These are phyloP conservation scores for Nothophytophthora sp. DNA, from an alignment of 352 stramenopile species.

Conservation along the genomic window DNA sequence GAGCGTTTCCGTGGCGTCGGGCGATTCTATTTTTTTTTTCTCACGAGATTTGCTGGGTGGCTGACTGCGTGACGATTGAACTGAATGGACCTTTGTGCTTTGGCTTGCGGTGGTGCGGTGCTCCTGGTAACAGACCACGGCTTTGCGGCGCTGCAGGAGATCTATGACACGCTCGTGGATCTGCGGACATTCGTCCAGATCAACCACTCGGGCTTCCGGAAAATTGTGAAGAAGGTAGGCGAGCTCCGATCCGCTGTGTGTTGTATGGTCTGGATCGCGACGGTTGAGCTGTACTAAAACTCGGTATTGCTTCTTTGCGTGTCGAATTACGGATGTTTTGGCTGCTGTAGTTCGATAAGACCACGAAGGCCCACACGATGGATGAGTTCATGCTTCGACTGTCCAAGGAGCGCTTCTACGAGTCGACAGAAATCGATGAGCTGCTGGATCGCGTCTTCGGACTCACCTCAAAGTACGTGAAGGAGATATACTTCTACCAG, in stretches of 20 bases:
- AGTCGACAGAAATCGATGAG: constrained; percentile 73
- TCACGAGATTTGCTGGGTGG: too few species aligned
- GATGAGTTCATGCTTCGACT: constrained; percentile 84
- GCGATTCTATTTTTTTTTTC: too few species aligned
- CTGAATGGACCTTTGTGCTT: not conserved
- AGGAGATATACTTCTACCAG: too few species aligned
- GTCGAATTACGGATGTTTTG: not conserved
- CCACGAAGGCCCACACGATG: constrained; percentile 65
- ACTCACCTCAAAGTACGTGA: constrained; percentile 85
- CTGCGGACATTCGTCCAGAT: constrained; percentile 91
- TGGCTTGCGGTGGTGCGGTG: constrained; percentile 6
- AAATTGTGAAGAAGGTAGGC: constrained; percentile 92
- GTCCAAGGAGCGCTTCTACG: constrained; percentile 77
- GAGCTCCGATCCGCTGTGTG: too few species aligned
- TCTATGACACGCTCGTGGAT: constrained; percentile 90
- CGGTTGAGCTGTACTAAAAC: too few species aligned
- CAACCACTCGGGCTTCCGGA: constrained; percentile 92
- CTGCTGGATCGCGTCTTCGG: constrained; percentile 80
- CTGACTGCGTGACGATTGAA: too few species aligned
- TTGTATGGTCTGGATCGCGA: too few species aligned
- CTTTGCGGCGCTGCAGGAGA: constrained; percentile 84
- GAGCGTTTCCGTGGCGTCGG: too few species aligned
- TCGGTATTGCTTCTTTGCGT: too few species aligned
- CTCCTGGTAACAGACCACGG: constrained; percentile 49
- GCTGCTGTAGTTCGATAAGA: constrained; percentile 88